Evolutionary conservation across 2,329 filamentous ascomycete species (phyloP).

Genomic region (Pestalotiopsis sp.): DNA sequence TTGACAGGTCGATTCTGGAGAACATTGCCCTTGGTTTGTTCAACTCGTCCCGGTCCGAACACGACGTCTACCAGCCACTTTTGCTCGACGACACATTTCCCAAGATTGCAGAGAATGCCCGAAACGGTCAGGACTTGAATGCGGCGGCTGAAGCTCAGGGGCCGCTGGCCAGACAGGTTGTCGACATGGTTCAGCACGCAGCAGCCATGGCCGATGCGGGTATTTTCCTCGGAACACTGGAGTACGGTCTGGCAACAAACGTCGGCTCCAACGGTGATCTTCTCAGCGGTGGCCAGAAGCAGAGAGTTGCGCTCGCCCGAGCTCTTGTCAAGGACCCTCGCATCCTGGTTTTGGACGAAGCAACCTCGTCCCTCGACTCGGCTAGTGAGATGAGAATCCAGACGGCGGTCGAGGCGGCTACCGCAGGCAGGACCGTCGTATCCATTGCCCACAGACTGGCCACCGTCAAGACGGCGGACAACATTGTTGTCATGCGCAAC

Average conservation of each 20-base stretch:
- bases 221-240: conserved; percentile 47
- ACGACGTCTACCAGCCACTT: conserved; percentile 39
- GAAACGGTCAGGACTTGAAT: conserved; percentile 51
- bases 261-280: conserved; percentile 46
- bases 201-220: conserved; percentile 60
- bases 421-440: conserved; percentile 59
- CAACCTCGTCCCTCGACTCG: conserved; percentile 52
- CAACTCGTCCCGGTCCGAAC: conserved; percentile 33
- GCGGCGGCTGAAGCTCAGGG: conserved; percentile 45
- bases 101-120: conserved; percentile 53
- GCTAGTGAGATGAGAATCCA: conserved; percentile 49
- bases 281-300: conserved; percentile 50
- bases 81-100: conserved; percentile 53
- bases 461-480: conserved; percentile 64
- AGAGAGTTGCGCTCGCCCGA: conserved; percentile 50
- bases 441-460: conserved; percentile 66
- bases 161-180: conserved; percentile 50
- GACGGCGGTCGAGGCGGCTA: conserved; percentile 35
- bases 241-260: conserved; percentile 46
- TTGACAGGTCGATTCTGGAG: conserved; percentile 37
- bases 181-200: conserved; percentile 49
- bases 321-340: conserved; percentile 48
- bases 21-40: conserved; percentile 40
- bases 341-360: conserved; percentile 52
- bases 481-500: conserved; percentile 65